These are phyloP conservation scores for Pistacia atlantica DNA, from an alignment of 345 rosid species.

Conservation along the genomic window DNA sequence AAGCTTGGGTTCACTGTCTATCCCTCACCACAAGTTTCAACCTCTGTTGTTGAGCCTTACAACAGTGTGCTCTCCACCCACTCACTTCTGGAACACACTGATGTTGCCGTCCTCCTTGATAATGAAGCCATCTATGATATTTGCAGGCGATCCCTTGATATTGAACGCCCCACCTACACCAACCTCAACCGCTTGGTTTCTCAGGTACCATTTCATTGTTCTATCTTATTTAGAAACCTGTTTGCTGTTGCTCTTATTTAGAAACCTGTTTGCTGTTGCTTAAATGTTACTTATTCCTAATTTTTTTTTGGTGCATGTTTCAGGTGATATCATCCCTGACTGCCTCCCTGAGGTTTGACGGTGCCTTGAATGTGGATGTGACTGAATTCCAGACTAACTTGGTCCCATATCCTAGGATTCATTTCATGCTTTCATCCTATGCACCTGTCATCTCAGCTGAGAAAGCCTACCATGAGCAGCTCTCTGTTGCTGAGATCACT, in stretches of 20 bases:
- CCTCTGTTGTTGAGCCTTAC: conserved; percentile 54
- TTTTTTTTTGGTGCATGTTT: background rate
- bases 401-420: conserved; percentile 54
- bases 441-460: conserved; percentile 55
- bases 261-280: background rate
- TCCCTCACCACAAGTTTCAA: conserved; percentile 50
- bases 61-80: conserved; percentile 54
- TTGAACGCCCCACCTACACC: conserved; percentile 52
- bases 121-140: conserved; percentile 48
- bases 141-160: conserved; percentile 48
- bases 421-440: conserved; percentile 57
- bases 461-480: conserved; percentile 49
- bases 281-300: background rate
- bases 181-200: conserved; percentile 53
- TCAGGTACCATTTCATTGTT: conserved; percentile 27
- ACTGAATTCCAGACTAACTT: conserved; percentile 59
- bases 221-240: background rate
- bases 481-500: conserved; percentile 59
- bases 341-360: conserved; percentile 50
- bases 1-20: conserved; percentile 41
- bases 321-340: conserved; percentile 54
- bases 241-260: background rate
- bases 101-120: conserved; percentile 43
- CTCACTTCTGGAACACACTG: conserved; percentile 49
- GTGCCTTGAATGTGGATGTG: conserved; percentile 52